Base-by-base conservation (phyloP, 129 eudicot species). In the Centella asiatica region DNA sequence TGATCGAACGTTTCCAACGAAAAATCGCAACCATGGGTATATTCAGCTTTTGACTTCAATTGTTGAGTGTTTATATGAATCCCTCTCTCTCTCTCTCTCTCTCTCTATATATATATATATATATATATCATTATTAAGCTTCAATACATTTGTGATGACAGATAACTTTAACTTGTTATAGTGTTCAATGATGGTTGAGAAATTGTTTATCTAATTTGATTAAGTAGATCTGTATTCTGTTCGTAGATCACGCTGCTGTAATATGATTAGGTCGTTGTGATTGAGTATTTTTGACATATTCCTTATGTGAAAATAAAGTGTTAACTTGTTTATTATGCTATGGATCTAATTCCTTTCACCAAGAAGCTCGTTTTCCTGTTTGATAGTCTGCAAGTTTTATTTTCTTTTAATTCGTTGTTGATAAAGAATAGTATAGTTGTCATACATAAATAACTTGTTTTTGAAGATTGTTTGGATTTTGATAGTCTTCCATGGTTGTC, bases 1-100 rank as follows among this genome's bases (percentile, higher is more conserved):
- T 70, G 12, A 19, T 76, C 57, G 80, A 80, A 63, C 82, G 64
- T 6, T 77, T 82, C 27, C 81, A 77, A 6, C 79, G 79, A 23
- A 80, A 69, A 52, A 70, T 78, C 75, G 69, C 87, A 25, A 69
- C 88, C 67, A 87, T 80, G 87, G 95, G 95, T 87, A 83, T 62
- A 50, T 4, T 15, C 6, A 32, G 32, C 2, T 11, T 48, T 9
- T 48, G 26, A 19, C 25, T 48, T 40, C 53, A n/a, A 6, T n/a
- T n/a, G 6, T 3, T 14, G 6, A 0, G 1, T 14, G 1, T 14
- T n/a, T 45, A 19, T 39, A 10, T 17, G 10, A 46, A 46, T 48
- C 55, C 24, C 55, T 23, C 55, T 49, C 55, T 0, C 55, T 22
- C 55, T 0, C 55, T 22, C 55, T 49, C 56, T 10, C 56, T 24